Percentiles rank a stretch among this genome's conserved stretches.
phyloP scores from a whole-genome alignment of 306 rosid genomes.

The Heteromeles arbutifolia region DNA sequence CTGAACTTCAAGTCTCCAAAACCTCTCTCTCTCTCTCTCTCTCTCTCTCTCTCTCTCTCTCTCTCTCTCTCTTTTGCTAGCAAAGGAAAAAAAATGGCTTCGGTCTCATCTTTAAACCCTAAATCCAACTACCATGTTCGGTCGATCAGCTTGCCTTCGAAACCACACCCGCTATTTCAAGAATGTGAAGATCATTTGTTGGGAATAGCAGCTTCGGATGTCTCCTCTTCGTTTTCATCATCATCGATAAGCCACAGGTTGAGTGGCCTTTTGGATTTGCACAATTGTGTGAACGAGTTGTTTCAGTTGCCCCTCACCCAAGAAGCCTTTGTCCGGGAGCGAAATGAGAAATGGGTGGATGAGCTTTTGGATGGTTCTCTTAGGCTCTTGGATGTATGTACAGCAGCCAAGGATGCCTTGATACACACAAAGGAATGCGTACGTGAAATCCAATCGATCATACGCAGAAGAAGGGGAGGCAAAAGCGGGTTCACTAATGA shows the following conservation, averaged over 20 bases:
- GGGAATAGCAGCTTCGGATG: slow-evolving; percentile 18
- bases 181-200: slow-evolving; percentile 36
- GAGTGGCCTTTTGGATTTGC: slow-evolving; percentile 29
- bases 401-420: slow-evolving; percentile 39
- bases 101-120: slow-evolving; percentile 21
- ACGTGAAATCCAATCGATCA: slow-evolving; percentile 38
- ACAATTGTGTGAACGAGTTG: slow-evolving; percentile 35
- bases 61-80: not conserved
- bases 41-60: not conserved
- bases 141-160: slow-evolving; percentile 37
- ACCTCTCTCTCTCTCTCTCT: not conserved
- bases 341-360: slow-evolving; percentile 41
- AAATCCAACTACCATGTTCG: slow-evolving; percentile 35
- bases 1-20: slow-evolving; percentile 10
- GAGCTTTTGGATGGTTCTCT: slow-evolving; percentile 46
- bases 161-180: slow-evolving; percentile 40
- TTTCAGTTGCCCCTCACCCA: slow-evolving; percentile 37
- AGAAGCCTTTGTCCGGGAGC: slow-evolving; percentile 32
- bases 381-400: slow-evolving; percentile 35
- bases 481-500: slow-evolving; percentile 23
- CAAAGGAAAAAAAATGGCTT: slow-evolving; percentile 25
- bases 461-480: slow-evolving; percentile 34
- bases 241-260: slow-evolving; percentile 28
- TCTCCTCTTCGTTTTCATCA: slow-evolving; percentile 12
- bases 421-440: slow-evolving; percentile 50